A percentile compares a stretch with the other conserved stretches of the same genome.
These are phyloP conservation scores for Geosmithia morbida DNA, from an alignment of 2,329 filamentous ascomycete species.

Conservation along the genomic window DNA sequence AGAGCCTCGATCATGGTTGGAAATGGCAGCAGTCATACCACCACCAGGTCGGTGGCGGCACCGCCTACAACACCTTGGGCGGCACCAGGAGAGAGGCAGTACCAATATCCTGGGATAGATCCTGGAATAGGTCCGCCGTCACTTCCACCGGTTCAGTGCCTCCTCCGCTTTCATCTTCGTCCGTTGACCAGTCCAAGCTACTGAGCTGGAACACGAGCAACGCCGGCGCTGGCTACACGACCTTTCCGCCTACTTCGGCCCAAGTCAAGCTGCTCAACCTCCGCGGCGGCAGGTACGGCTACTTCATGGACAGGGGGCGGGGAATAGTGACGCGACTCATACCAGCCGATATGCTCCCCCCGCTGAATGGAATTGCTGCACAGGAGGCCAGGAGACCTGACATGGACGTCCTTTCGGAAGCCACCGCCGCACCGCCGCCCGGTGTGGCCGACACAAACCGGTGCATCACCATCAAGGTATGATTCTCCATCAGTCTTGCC, in stretches of 20 bases:
- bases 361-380: conserved; percentile 25
- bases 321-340: conserved; percentile 39
- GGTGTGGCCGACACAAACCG: conserved; percentile 22
- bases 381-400: conserved; percentile 21
- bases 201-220: neutral
- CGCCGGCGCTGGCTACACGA: neutral
- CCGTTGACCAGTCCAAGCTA: neutral
- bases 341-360: conserved; percentile 37
- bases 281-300: conserved; percentile 20
- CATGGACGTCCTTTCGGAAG: conserved; percentile 31
- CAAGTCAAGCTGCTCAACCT: neutral
- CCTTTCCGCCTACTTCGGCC: neutral
- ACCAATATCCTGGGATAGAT: neutral
- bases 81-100: neutral
- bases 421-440: conserved; percentile 19
- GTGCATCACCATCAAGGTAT: conserved; percentile 22
- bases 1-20: conserved; percentile 1
- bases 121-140: no score
- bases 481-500: conserved; percentile 6
- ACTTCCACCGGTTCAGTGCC: neutral
- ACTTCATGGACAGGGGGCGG: conserved; percentile 38
- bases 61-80: neutral
- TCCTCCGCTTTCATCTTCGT: no score
- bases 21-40: neutral
- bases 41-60: neutral